Evolutionary conservation across 1,284 basidiomycete species (phyloP).

Genomic region (Ustilago cynodontis): DNA sequence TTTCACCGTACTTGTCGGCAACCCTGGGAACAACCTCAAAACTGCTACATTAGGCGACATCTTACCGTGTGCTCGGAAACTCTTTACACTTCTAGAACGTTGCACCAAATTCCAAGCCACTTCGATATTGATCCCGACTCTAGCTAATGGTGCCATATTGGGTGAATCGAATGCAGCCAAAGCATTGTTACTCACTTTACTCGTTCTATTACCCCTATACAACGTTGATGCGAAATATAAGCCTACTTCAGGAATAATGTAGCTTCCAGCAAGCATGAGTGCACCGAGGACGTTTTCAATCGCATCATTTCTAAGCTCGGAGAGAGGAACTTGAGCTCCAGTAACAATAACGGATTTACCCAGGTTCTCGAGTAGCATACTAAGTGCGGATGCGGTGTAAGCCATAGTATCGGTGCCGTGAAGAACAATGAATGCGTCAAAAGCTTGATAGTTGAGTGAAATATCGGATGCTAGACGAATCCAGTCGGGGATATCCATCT

Average conservation of each 20-base stretch:
- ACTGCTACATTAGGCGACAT: constrained; percentile 62
- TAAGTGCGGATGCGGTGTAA: constrained; percentile 68
- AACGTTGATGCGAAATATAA: constrained; percentile 90
- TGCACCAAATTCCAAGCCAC: constrained; percentile 71
- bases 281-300: constrained; percentile 77
- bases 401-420: constrained; percentile 80
- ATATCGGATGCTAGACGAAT: constrained; percentile 89
- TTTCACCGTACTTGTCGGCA: constrained; percentile 70
- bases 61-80: constrained; percentile 82
- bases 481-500: constrained; percentile 81
- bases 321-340: constrained; percentile 90
- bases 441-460: constrained; percentile 84
- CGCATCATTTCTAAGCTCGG: constrained; percentile 85
- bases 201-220: constrained; percentile 82
- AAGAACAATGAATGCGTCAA: constrained; percentile 89
- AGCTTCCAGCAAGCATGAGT: constrained; percentile 86
- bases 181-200: constrained; percentile 86
- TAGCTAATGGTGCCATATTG: constrained; percentile 84
- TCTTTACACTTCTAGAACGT: constrained; percentile 79
- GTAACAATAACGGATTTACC: constrained; percentile 89
- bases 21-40: constrained; percentile 84
- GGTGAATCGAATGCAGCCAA: constrained; percentile 87
- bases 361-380: constrained; percentile 88
- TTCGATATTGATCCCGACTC: constrained; percentile 86
- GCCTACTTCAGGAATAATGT: constrained; percentile 83